These are phyloP conservation scores for Cryomyces antarcticus DNA, from an alignment of 495 filamentous ascomycete genomes.

Conservation along the genomic window DNA sequence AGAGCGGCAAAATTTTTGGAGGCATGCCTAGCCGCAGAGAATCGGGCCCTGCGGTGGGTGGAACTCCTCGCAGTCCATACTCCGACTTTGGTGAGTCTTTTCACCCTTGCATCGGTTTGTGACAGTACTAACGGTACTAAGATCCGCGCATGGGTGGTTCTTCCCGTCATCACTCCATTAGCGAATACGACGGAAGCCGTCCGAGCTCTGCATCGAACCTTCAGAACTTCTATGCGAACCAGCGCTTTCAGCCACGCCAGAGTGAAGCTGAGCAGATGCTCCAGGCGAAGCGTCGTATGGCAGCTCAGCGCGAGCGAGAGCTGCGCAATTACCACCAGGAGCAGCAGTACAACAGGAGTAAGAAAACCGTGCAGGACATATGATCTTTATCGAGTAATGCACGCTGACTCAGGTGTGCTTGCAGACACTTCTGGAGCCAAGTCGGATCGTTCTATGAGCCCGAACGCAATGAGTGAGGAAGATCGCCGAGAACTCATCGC, in stretches of 20 bases:
- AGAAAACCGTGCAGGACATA: constrained; percentile 10
- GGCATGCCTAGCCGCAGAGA: constrained; percentile 57
- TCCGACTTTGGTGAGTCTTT: constrained; percentile 3
- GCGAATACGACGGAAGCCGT: constrained; percentile 64
- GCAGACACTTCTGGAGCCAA: constrained; percentile 66
- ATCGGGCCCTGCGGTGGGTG: constrained; percentile 43
- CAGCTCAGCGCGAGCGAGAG: constrained; percentile 95
- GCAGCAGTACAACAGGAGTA: constrained; percentile 99
- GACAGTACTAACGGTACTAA: no score
- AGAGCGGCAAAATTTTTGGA: constrained; percentile 91
- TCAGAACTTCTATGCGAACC: constrained; percentile 82
- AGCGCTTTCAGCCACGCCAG: constrained; percentile 78
- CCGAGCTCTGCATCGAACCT: constrained; percentile 59
- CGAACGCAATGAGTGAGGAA: constrained; percentile 79
- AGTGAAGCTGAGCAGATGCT: constrained; percentile 97
- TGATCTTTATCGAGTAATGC: constrained; percentile 18
- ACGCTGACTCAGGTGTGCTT: constrained; percentile 44
- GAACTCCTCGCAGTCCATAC: constrained; percentile 24
- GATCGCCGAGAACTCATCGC: constrained; percentile 90
- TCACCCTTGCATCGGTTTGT: no score
- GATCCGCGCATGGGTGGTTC: constrained; percentile 23
- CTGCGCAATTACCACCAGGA: constrained; percentile 99
- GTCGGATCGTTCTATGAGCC: constrained; percentile 81
- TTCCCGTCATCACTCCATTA: constrained; percentile 63
- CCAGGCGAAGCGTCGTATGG: constrained; percentile 96